Base-by-base conservation (phyloP, 2,329 filamentous ascomycete species). In the Alternaria tenuissima region DNA sequence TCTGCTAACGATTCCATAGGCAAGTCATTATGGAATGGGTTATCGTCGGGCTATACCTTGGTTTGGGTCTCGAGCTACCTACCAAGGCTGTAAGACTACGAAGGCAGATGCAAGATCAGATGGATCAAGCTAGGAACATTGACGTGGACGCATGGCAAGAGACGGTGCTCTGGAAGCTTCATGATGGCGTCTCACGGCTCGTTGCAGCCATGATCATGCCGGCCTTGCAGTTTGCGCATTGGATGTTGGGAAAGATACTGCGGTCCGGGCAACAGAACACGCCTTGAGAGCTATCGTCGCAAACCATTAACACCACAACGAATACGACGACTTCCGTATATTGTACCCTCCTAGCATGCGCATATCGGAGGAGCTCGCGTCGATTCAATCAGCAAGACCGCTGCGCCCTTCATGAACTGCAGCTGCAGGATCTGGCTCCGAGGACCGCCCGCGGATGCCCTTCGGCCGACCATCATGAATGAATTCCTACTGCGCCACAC, bases 11-110 rank as follows among this genome's bases (percentile, higher is more conserved):
- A 3, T 7, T 11, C 38, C 3, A 26, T 9, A 75, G 72, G 72
- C 75, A 77, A 67, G 71, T 77, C 1, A 69, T 76, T 14, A 76
- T 76, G 75, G 75, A 77, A 57, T 76, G 72, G 46, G 61, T 76
- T 24, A 73, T 77, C 39, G 73, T 71, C 12, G 75, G 66, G 26
- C 61, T 77, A 7, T 77, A 77, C 41, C 57, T 77, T 5, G 70
- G 66, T 11, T 48, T 77, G 39, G 75, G 75, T 9, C 62, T 77
- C 2, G 72, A 68, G 46, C 42, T 77, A 9, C 73, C 74, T 0
- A 69, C 70, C 46, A 77, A 76, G 57, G 75, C 73, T 24, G 69
- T 72, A 14, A 60, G 70, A 39, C 28, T 76, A 7, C 65, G 67
- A 55, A 64, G 73, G 30, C 68, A 76, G 52, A 71, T 74, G 5